Evolutionary conservation across 1,284 basidiomycete genomes (phyloP).

Genomic region (Boletus semigastroideus): DNA sequence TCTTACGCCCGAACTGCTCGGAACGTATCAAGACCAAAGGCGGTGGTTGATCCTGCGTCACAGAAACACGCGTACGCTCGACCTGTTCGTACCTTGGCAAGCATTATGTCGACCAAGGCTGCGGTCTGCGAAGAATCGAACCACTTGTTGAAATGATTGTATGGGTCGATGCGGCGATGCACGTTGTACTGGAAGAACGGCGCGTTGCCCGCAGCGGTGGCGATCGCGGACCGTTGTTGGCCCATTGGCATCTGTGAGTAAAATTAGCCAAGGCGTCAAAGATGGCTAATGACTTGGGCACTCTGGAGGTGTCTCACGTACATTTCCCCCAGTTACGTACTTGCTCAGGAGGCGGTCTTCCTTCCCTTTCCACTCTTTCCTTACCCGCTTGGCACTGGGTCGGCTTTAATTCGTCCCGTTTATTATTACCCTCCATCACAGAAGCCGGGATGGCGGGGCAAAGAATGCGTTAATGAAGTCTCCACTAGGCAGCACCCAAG

Average conservation of each 20-base stretch:
- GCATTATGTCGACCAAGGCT: background rate
- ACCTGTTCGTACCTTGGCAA: too few species aligned
- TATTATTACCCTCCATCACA: background rate
- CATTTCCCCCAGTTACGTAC: constrained; percentile 19
- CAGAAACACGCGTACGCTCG: background rate
- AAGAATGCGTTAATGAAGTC: background rate
- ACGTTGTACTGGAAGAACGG: background rate
- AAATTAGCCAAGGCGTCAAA: background rate
- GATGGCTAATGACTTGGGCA: background rate
- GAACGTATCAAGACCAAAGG: constrained; percentile 3
- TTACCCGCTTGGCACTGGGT: background rate
- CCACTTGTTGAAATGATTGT: background rate
- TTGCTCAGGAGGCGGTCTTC: constrained; percentile 3
- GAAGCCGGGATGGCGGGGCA: background rate
- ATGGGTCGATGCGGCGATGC: background rate
- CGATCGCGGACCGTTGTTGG: background rate
- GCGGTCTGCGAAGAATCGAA: background rate
- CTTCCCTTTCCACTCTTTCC: constrained; percentile 1
- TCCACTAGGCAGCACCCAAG: background rate
- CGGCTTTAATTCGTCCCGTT: background rate
- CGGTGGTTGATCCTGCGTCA: background rate
- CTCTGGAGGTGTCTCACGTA: constrained; percentile 10
- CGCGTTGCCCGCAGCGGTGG: constrained; percentile 8
- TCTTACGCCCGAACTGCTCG: constrained; percentile 19
- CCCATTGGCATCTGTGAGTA: background rate